Evolutionary conservation across 768 basidiomycete genomes (phyloP).

Genomic region (Pisolithus tinctorius): DNA sequence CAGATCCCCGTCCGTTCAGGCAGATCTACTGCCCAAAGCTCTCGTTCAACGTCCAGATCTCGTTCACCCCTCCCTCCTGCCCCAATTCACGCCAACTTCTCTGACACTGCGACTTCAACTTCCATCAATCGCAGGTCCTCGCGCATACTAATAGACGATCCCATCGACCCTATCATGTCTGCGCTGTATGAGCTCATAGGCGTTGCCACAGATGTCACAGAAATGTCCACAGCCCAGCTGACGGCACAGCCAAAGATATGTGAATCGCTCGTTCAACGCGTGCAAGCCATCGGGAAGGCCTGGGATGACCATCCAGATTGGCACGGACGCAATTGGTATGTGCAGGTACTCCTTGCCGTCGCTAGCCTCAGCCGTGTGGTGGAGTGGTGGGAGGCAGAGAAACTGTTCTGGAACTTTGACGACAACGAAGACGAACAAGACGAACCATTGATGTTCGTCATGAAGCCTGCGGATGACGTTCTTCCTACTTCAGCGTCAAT

Average conservation of each 20-base stretch:
- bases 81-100: constrained; percentile 58
- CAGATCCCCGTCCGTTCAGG: constrained; percentile 64
- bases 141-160: constrained; percentile 77
- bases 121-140: constrained; percentile 68
- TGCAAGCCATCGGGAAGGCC: constrained; percentile 85
- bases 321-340: constrained; percentile 98
- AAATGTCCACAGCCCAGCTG: constrained; percentile 83
- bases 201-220: constrained; percentile 88
- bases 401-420: constrained; percentile 99
- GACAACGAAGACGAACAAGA: constrained; percentile 86
- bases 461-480: constrained; percentile 75
- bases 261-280: constrained; percentile 80
- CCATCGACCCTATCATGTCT: constrained; percentile 82
- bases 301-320: constrained; percentile 99
- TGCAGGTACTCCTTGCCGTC: constrained; percentile 90
- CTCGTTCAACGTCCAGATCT: constrained; percentile 91
- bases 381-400: constrained; percentile 99
- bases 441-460: constrained; percentile 88
- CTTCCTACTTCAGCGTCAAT: constrained; percentile 33
- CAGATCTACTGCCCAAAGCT: constrained; percentile 67
- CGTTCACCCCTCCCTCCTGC: constrained; percentile 82
- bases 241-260: constrained; percentile 82
- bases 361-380: constrained; percentile 94
- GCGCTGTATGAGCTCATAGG: constrained; percentile 88
- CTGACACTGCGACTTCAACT: constrained; percentile 39